These are phyloP conservation scores for Botrytis paeoniae DNA, from an alignment of 2,329 filamentous ascomycete genomes.

Conservation along the genomic window DNA sequence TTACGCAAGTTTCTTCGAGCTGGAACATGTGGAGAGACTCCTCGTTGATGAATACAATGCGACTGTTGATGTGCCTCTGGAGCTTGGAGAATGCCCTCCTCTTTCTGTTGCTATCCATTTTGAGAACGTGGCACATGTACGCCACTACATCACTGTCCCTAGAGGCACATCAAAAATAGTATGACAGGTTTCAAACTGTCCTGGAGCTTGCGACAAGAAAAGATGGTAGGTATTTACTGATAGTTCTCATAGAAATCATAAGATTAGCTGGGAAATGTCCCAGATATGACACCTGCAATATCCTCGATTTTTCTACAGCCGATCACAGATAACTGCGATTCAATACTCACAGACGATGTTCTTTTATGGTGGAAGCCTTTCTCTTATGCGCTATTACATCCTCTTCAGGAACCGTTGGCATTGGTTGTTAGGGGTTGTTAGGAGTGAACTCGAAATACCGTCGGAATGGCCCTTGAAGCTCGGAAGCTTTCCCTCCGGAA, in stretches of 20 bases:
- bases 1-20: neutral
- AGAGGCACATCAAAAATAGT: no score
- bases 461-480: neutral
- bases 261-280: neutral
- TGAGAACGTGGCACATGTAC: neutral
- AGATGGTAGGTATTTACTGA: neutral
- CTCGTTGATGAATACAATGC: neutral
- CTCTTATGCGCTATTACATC: neutral
- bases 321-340: neutral
- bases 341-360: no score
- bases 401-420: neutral
- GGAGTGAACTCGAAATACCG: neutral
- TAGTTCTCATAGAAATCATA: neutral
- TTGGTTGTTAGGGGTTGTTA: no score
- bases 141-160: neutral
- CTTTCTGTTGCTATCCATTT: neutral
- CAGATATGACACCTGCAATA: rapidly evolving
- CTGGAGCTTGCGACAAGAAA: neutral
- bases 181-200: neutral
- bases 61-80: neutral
- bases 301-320: neutral
- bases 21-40: neutral
- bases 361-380: neutral
- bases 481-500: rapidly evolving
- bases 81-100: neutral